Evolutionary conservation across 176 grass and related monocot species (phyloP).

Genomic region (Poa annua): DNA sequence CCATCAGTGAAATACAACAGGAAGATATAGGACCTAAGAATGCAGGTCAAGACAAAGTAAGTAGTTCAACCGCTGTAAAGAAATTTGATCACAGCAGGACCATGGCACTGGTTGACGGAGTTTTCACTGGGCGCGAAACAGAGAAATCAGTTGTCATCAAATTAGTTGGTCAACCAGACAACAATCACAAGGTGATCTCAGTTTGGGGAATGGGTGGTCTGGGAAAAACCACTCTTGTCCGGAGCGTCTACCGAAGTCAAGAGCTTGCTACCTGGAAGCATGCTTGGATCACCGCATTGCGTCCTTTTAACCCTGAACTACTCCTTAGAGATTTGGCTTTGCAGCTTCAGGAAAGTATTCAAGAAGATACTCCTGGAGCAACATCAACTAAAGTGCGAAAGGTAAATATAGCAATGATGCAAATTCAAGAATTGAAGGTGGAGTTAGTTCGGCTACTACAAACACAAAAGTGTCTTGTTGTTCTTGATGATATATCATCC

Average conservation of each 20-base stretch:
- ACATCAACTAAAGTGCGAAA: not conserved
- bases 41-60: not conserved
- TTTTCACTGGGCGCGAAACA: not conserved
- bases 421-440: not conserved
- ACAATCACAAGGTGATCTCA: not conserved
- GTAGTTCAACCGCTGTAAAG: not conserved
- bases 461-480: not conserved
- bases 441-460: not conserved
- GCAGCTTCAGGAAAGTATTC: not conserved
- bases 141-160: not conserved
- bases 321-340: not conserved
- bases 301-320: not conserved
- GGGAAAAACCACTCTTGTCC: conserved; percentile 31
- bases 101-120: too few relatives aligned
- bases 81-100: not conserved
- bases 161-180: not conserved
- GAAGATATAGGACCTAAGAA: not conserved
- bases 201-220: conserved; percentile 24
- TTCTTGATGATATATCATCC: conserved; percentile 39
- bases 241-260: not conserved
- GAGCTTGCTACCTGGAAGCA: not conserved
- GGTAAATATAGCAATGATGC: not conserved
- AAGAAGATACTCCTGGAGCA: not conserved
- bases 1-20: not conserved
- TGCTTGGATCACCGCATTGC: conserved; percentile 22